Evolutionary conservation across 129 eudicot genomes (phyloP).

Genomic region (Chrysanthemum makinoi): DNA sequence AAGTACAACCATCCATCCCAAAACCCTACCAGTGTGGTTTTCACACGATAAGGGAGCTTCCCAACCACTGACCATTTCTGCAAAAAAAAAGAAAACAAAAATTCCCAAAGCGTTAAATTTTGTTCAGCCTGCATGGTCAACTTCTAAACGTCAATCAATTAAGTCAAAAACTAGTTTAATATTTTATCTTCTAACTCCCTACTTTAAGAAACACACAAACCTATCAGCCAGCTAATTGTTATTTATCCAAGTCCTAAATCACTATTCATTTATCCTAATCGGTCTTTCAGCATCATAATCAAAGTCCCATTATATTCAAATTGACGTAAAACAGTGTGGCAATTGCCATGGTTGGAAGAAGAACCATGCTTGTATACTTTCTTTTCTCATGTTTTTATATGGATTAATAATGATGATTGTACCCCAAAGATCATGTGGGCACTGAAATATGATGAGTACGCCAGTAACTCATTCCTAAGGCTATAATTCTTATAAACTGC

Average conservation of each 20-base stretch:
- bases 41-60: slow-evolving; percentile 86
- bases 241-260: background rate
- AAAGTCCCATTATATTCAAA: background rate
- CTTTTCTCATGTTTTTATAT: background rate
- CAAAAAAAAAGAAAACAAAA: slow-evolving; percentile 3
- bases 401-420: background rate
- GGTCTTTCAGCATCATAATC: background rate
- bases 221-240: slow-evolving; percentile 2
- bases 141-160: background rate
- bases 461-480: background rate
- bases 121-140: background rate
- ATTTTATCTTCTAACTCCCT: background rate
- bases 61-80: slow-evolving; percentile 94
- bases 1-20: slow-evolving; percentile 94
- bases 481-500: background rate
- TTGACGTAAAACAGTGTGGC: background rate
- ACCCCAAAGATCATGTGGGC: background rate
- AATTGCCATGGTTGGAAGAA: slow-evolving; percentile 2
- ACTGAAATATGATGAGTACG: background rate
- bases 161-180: background rate
- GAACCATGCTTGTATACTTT: background rate
- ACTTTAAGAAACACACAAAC: background rate
- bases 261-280: background rate
- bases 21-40: slow-evolving; percentile 86
- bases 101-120: background rate